phyloP scores from a whole-genome alignment of 2,329 filamentous ascomycete genomes.

The Canariomyces notabilis region DNA sequence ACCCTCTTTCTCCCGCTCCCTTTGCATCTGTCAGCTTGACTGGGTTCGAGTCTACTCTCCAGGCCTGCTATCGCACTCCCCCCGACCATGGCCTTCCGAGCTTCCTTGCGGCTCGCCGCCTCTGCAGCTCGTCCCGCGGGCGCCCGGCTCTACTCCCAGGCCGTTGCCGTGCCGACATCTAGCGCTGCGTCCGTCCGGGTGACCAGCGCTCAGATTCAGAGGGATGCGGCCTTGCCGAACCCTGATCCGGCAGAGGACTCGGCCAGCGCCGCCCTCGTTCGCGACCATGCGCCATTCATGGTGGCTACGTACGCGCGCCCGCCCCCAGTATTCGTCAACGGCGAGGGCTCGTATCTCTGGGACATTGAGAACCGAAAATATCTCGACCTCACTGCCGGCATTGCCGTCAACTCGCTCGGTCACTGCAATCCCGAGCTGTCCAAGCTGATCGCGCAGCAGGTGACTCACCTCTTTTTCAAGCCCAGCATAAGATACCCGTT shows the following conservation, averaged over 20 bases:
- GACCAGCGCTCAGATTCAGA: constrained; percentile 28
- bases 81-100: constrained; percentile 36
- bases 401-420: constrained; percentile 89
- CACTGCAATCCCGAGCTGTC: constrained; percentile 80
- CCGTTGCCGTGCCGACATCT: constrained; percentile 32
- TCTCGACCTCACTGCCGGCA: constrained; percentile 91
- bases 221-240: constrained; percentile 47
- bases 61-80: neutral
- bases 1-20: neutral
- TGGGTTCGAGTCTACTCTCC: neutral
- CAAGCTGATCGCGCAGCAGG: constrained; percentile 72
- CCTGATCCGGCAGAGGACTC: constrained; percentile 71
- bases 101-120: constrained; percentile 34
- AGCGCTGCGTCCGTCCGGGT: constrained; percentile 35
- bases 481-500: neutral
- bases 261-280: constrained; percentile 67
- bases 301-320: constrained; percentile 92
- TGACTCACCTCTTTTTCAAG: constrained; percentile 28
- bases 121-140: constrained; percentile 13
- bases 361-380: constrained; percentile 86
- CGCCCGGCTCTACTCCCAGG: constrained; percentile 31
- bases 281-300: constrained; percentile 80
- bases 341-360: constrained; percentile 81
- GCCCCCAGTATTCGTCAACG: constrained; percentile 81
- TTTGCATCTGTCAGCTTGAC: too few relatives aligned